These are phyloP conservation scores for Termitomyces sp. DNA, from an alignment of 768 basidiomycete genomes.

Conservation along the genomic window DNA sequence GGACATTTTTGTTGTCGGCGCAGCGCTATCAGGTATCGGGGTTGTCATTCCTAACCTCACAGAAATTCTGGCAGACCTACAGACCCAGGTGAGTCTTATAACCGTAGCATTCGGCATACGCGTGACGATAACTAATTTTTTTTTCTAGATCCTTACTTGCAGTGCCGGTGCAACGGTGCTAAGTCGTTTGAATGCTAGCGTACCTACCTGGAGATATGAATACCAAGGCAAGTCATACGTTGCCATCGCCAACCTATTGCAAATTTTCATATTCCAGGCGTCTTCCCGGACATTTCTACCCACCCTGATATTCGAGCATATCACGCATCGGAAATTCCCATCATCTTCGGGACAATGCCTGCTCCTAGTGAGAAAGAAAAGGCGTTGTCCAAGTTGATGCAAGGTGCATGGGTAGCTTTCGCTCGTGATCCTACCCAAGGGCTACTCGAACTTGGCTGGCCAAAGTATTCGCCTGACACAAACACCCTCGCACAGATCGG, in stretches of 20 bases:
- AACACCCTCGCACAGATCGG: constrained; percentile 14
- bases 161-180: constrained; percentile 21
- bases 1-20: constrained; percentile 27
- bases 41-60: constrained; percentile 24
- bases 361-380: constrained; percentile 18
- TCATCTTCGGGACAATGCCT: constrained; percentile 33
- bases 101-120: not conserved
- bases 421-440: constrained; percentile 32
- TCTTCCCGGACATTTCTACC: constrained; percentile 34
- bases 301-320: constrained; percentile 31
- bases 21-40: constrained; percentile 21
- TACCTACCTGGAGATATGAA: constrained; percentile 16
- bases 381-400: constrained; percentile 28
- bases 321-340: constrained; percentile 34
- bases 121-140: not conserved
- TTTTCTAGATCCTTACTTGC: constrained; percentile 24
- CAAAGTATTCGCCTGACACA: constrained; percentile 16
- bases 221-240: constrained; percentile 19
- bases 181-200: constrained; percentile 22
- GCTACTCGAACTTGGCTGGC: constrained; percentile 22
- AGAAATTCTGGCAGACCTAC: constrained; percentile 23
- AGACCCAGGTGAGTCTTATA: constrained; percentile 22
- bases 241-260: not conserved
- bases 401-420: constrained; percentile 38
- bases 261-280: constrained; percentile 14